Conservation (phyloP, 345 rosid genomes). For the Raphanus sativus region DNA sequence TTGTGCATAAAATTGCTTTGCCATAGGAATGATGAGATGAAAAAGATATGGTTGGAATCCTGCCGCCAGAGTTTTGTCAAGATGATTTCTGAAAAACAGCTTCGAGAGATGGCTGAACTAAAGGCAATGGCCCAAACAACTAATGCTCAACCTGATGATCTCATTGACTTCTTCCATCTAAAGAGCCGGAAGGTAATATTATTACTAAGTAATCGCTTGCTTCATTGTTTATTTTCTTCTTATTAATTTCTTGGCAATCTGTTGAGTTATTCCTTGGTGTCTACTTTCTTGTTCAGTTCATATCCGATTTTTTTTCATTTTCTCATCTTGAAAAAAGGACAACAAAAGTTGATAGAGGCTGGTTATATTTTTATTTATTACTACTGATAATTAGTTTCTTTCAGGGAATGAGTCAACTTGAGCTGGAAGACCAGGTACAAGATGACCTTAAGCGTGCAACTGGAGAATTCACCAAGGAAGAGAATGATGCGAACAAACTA, state of each 20-base stretch:
- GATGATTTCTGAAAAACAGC: constrained; percentile 95
- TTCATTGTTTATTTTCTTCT: neutral
- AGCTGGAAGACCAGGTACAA: constrained; percentile 97
- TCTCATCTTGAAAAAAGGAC: neutral
- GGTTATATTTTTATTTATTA: neutral
- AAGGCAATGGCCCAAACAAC: constrained; percentile 93
- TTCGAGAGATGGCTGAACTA: constrained; percentile 76
- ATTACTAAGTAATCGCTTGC: neutral
- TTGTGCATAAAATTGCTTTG: constrained; percentile 81
- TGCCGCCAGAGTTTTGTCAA: constrained; percentile 91
- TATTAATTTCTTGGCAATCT: neutral
- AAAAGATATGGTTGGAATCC: constrained; percentile 84
- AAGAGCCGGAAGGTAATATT: constrained; percentile 85
- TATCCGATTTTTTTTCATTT: neutral
- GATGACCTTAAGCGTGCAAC: constrained; percentile 98
- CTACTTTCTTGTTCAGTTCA: constrained; percentile 6
- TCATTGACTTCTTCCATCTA: constrained; percentile 94
- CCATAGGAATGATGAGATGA: constrained; percentile 72
- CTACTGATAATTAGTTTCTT: constrained; percentile 8
- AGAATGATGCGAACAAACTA: constrained; percentile 90
- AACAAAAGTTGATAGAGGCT: neutral
- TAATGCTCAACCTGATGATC: constrained; percentile 97
- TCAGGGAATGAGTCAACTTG: constrained; percentile 99
- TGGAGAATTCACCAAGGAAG: constrained; percentile 94
- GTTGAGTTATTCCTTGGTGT: neutral